Base-by-base conservation (phyloP, 257 asterid species). In the Lithospermum erythrorhizon region DNA sequence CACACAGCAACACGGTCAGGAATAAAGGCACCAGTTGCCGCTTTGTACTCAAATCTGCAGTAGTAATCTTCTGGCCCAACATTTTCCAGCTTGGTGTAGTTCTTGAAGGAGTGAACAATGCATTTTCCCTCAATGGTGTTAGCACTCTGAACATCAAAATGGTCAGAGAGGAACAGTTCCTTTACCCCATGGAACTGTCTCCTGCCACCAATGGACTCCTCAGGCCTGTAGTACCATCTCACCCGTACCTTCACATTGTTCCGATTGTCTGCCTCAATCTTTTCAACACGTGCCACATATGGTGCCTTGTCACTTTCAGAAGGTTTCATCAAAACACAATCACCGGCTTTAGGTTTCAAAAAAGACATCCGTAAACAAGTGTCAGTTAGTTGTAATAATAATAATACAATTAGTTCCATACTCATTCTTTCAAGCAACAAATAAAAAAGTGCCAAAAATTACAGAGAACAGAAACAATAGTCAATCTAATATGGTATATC, bases 1-100 rank as follows among this genome's bases (percentile, higher is more conserved):
- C 72, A 88, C 96, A 88, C 96, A 68, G 95, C 94, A 72, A 88
- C 90, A 59, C 95, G 95, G 64, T 88, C 95, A 18, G 96, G 96
- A 62, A 82, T 83, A 76, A 88, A 88, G 59, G 94, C 91, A 64
- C 96, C 96, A 10, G 95, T 88, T 41, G 95, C 83, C 55, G 95
- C 95, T 81, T 81, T 88, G 68, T 88, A 88, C 81, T 88, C 96
- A 27, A 88, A 85, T 76, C 94, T 75, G 73, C 85, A 81, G 58
- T 82, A 87, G 77, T 87, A 87, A 70, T 87, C 96, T 73, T 87
- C 93, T 2, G 85, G 61, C 48, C 89, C 96, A 68, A 87, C 96
- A 68, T 87, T 83, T 72, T 85, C 91, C 3, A 87, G 87, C 79
- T 85, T 85, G 62, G 87, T 85, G 73, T 87, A 87, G 85, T 78